phyloP scores from a whole-genome alignment of 768 basidiomycete genomes.

The Hypholoma sublateritium region DNA sequence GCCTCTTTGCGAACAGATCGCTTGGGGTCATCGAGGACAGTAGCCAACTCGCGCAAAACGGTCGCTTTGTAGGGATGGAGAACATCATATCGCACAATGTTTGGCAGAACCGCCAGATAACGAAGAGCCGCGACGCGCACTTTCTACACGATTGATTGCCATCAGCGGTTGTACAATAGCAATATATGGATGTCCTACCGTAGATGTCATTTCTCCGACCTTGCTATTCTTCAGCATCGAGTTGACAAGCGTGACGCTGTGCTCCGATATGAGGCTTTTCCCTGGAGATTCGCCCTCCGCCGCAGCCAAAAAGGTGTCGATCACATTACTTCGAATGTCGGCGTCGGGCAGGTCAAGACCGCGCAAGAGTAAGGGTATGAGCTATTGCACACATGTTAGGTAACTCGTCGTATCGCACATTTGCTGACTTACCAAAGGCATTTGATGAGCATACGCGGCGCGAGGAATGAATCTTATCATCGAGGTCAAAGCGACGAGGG shows the following conservation, averaged over 20 bases:
- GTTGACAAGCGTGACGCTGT: conserved; percentile 69
- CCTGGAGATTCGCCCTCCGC: conserved; percentile 57
- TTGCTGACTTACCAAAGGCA: conserved; percentile 50
- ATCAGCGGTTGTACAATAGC: neutral
- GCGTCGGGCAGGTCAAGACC: conserved; percentile 78
- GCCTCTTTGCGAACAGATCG: conserved; percentile 82
- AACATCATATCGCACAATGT: conserved; percentile 75
- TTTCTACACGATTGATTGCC: conserved; percentile 40
- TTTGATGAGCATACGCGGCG: conserved; percentile 65
- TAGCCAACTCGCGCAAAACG: conserved; percentile 74
- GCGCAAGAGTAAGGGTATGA: conserved; percentile 85
- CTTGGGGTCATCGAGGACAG: conserved; percentile 87
- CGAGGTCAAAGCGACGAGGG: conserved; percentile 81
- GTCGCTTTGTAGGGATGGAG: conserved; percentile 77
- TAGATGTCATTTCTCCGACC: conserved; percentile 48
- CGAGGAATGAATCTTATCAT: conserved; percentile 81
- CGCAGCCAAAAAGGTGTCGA: conserved; percentile 74
- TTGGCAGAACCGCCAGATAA: conserved; percentile 74
- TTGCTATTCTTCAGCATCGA: conserved; percentile 69
- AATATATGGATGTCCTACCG: conserved; percentile 38
- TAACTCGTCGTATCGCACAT: neutral
- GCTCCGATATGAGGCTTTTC: conserved; percentile 55
- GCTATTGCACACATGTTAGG: conserved; percentile 40
- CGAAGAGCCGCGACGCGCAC: conserved; percentile 76
- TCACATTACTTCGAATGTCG: conserved; percentile 74